Base-by-base conservation (phyloP, 495 filamentous ascomycete genomes). In the Penicillium robsamsonii region DNA sequence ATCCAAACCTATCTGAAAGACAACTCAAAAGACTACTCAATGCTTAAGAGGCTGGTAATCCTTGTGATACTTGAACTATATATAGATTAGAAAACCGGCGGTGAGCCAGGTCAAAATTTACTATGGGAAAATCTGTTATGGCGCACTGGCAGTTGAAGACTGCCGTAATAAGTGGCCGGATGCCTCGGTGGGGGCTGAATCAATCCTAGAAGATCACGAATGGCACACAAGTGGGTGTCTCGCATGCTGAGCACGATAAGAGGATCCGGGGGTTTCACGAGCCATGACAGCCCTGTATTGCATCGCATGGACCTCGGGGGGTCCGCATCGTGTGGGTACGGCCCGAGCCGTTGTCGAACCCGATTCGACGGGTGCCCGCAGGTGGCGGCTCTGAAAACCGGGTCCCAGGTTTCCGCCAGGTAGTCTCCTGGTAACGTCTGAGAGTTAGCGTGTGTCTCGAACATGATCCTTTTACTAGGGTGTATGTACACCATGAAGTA, bases 271-370 rank as follows among this genome's bases (percentile, higher is more conserved):
- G 35, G 15, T 38, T 38, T 38, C 35, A 38, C 35, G 8, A 17
- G 35, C 7, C 3, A 6, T 17, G 10, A 38, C 35, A 38, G n/a
- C 35, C 33, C 13, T 37, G 13, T n/a, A 9, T 7, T 13, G 45
- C 27, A 12, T 31, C 29, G n/a, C 45, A 47, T 33, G 45, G 2
- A 47, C 22, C 22, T 22, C 22, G 1, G 22, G 22, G 22, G 8
- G 27, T 30, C 18, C 10, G n/a, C 17, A 8, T 17, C n/a, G 15
- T 20, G n/a, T 20, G 29, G 45, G 11, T 46, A 22, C 41, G 18
- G 44, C 42, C 52, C 41, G 41, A 46, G 30, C 40, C 38, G 31
- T 46, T 22, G 31, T 51, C 29, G 55, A 17, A 17, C 30, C 53
- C 38, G 37, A 38, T 50, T 55, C 18, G 40, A 37, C 40, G 22